Evolutionary conservation across 768 basidiomycete species (phyloP).

Genomic region (Leccinum olivaceopallidum): DNA sequence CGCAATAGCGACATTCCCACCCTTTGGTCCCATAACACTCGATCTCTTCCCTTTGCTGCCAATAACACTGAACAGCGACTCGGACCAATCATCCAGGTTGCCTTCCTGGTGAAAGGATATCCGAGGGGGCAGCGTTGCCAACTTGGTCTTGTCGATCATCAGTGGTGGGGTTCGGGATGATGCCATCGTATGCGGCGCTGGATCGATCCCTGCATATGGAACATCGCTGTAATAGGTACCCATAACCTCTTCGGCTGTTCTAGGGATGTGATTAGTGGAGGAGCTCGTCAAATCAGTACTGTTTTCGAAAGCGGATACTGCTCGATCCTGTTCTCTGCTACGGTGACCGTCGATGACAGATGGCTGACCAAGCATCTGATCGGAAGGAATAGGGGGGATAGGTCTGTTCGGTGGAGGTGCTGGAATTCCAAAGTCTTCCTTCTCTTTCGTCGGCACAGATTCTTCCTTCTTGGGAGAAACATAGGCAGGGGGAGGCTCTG

Average conservation of each 20-base stretch:
- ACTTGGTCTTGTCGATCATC: conserved; percentile 29
- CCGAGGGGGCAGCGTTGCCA: conserved; percentile 45
- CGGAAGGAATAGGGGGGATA: conserved; percentile 18
- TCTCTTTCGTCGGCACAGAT: conserved; percentile 19
- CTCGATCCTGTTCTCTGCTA: conserved; percentile 2
- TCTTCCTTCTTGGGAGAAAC: conserved; percentile 22
- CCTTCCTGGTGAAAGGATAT: conserved; percentile 52
- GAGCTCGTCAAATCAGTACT: not conserved
- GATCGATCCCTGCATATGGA: conserved; percentile 6
- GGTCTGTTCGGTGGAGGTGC: conserved; percentile 19
- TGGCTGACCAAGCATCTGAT: conserved; percentile 4
- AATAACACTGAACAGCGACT: conserved; percentile 54
- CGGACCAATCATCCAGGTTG: conserved; percentile 55
- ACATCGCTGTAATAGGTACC: conserved; percentile 25
- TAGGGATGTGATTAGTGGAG: conserved; percentile 17
- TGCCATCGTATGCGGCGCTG: conserved; percentile 7
- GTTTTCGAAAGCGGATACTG: not conserved
- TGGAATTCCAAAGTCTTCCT: conserved; percentile 4
- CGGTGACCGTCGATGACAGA: conserved; percentile 6
- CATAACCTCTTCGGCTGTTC: conserved; percentile 28
- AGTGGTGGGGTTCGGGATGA: conserved; percentile 33
- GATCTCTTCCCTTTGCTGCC: conserved; percentile 30
- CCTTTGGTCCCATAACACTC: conserved; percentile 5
- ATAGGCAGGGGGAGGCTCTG: conserved; percentile 52
- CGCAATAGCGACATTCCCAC: not conserved